A percentile compares a stretch with the other conserved stretches of the same genome.
These are phyloP conservation scores for Exophiala sp. DNA, from an alignment of 2,329 filamentous ascomycete genomes.

Conservation along the genomic window DNA sequence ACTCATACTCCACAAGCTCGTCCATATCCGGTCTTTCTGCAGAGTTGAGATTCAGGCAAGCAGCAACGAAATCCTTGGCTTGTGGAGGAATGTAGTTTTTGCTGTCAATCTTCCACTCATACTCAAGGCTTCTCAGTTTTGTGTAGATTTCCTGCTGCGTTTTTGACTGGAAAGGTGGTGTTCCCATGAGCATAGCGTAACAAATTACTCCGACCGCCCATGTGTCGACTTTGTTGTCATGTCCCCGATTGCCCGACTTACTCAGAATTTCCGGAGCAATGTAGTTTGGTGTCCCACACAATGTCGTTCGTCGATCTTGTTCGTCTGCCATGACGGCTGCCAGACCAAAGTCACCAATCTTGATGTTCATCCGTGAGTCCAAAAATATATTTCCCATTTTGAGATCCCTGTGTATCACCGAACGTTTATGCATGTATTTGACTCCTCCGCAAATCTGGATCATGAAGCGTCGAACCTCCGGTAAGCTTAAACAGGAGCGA, in stretches of 20 bases:
- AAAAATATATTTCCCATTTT: constrained; percentile 99
- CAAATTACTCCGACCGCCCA: constrained; percentile 98
- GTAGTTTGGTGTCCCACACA: constrained; percentile 97
- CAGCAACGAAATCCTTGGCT: constrained; percentile 47
- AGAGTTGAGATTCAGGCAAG: constrained; percentile 47
- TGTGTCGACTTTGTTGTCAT: constrained; percentile 96
- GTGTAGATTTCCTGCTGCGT: constrained; percentile 52
- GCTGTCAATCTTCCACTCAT: constrained; percentile 47
- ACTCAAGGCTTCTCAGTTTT: constrained; percentile 47
- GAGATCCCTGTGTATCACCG: constrained; percentile 92
- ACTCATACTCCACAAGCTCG: constrained; percentile 48
- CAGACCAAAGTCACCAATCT: constrained; percentile 95
- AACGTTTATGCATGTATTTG: constrained; percentile 94
- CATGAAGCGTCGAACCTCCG: constrained; percentile 89
- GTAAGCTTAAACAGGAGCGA: constrained; percentile 83
- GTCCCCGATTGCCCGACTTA: constrained; percentile 72
- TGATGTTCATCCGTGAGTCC: constrained; percentile 92
- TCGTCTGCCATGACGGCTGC: constrained; percentile 88
- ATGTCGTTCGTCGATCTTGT: constrained; percentile 87
- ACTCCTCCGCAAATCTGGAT: constrained; percentile 95
- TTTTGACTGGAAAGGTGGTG: constrained; percentile 88
- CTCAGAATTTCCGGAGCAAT: constrained; percentile 95
- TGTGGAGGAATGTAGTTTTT: constrained; percentile 49
- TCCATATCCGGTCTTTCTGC: constrained; percentile 49
- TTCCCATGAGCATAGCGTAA: constrained; percentile 92